Evolutionary conservation across 1,139 yeast genomes (phyloP).

Genomic region (Hyphopichia buzzinii): DNA sequence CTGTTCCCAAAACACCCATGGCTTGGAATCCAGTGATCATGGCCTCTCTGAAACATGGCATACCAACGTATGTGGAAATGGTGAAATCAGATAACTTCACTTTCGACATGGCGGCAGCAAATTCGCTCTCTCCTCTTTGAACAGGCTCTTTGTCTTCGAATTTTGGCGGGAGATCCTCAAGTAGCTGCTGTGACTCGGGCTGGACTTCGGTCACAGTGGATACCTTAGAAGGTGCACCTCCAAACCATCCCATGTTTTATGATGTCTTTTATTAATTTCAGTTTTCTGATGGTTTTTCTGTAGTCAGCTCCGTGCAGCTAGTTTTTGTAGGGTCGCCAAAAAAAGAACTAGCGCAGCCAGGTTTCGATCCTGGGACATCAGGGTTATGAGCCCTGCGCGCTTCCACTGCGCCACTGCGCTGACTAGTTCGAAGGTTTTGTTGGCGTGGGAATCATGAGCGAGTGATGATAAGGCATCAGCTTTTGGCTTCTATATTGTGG

Average conservation of each 20-base stretch:
- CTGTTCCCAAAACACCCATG: conserved; percentile 75
- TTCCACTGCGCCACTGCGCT: conserved; percentile 95
- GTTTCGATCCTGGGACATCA: conserved; percentile 98
- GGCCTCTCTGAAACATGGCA: conserved; percentile 91
- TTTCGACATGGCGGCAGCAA: conserved; percentile 30
- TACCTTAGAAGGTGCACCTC: conserved; percentile 24
- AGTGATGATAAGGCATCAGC: too few relatives aligned
- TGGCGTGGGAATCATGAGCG: not conserved
- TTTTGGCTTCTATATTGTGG: too few relatives aligned
- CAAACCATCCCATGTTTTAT: conserved; percentile 36
- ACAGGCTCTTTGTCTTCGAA: conserved; percentile 36
- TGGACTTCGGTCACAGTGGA: conserved; percentile 24
- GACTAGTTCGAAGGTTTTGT: conserved; percentile 3
- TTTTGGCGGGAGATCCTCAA: conserved; percentile 46
- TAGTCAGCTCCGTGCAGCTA: too few relatives aligned
- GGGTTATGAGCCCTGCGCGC: conserved; percentile 99
- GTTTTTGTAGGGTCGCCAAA: too few relatives aligned
- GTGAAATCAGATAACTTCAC: conserved; percentile 53
- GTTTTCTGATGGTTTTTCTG: too few relatives aligned
- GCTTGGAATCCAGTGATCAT: conserved; percentile 84
- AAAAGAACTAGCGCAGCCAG: conserved; percentile 76
- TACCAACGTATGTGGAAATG: conserved; percentile 50
- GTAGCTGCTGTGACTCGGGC: conserved; percentile 15
- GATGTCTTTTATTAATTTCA: too few relatives aligned
- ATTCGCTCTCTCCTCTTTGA: conserved; percentile 12